Base-by-base conservation (phyloP, 2,329 filamentous ascomycete species). In the Macrophomina tecta region DNA sequence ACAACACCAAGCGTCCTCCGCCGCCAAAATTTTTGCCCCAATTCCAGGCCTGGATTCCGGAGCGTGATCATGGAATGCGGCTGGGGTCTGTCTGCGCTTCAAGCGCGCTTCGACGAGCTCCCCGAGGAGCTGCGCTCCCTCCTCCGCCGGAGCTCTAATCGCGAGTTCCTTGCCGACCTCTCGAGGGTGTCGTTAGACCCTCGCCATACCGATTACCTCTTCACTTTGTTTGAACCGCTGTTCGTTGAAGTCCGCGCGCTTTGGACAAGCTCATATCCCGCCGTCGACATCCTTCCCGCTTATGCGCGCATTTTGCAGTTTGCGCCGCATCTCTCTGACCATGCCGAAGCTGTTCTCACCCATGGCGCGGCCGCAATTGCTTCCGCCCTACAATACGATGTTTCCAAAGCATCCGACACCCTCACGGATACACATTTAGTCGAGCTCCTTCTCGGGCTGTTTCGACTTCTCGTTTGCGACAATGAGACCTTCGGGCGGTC, bases 221-320 rank as follows among this genome's bases (percentile, higher is more conserved):
- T 95, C 74, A 82, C 86, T 70, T 86, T 91, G 74, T 93, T 94
- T 78, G 89, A 91, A 76, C 82, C 85, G 69, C 81, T 94, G 48
- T 92, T 95, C 73, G 87, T 92, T 72, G 94, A 97, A 78, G 83
- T 96, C 60, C 92, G 91, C 78, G 91, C 93, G 69, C 85, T 91
- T 82, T 97, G 93, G 93, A 82, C 91, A 52, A 82, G 73, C 77
- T 81, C 75, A 72, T 81, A 71, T 67, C 72, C 69, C 45, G 68
- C 73, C 48, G 77, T 76, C 40, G 73, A 72, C 68, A 75, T 71
- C 7, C 77, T 94, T 69, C 85, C 89, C 66, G 90, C 91, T 38
- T 91, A 97, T 80, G 90, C 91, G 68, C 87, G 91, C 73, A 85
- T 97, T 69, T 78, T 97, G 72, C 92, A 93, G 18, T 90, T 95